Conservation (phyloP, 306 rosid genomes). For the Corylus avellana region DNA sequence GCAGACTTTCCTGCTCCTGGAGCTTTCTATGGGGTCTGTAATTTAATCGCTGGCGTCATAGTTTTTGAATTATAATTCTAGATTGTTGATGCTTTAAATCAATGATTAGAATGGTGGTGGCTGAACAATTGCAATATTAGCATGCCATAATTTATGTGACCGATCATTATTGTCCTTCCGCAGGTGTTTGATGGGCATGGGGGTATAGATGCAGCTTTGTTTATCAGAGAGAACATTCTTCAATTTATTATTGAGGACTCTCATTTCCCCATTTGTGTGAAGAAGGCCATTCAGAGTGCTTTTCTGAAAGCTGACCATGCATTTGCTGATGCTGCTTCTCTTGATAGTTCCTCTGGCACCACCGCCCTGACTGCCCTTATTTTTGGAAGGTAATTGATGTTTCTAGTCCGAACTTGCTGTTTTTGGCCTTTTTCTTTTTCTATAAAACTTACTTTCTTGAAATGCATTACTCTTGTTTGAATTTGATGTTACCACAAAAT, state of each 20-base stretch:
- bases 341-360: conserved; percentile 83
- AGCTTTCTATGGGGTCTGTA: conserved; percentile 74
- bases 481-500: not conserved
- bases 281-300: conserved; percentile 69
- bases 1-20: conserved; percentile 52
- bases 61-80: not conserved
- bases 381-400: conserved; percentile 50
- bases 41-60: not conserved
- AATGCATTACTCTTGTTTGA: not conserved
- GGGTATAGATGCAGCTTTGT: conserved; percentile 72
- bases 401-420: not conserved
- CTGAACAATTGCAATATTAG: not conserved
- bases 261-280: conserved; percentile 55
- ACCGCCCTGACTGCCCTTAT: conserved; percentile 73
- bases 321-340: conserved; percentile 71
- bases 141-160: conserved; percentile 7
- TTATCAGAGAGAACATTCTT: conserved; percentile 70
- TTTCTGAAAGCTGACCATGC: conserved; percentile 74
- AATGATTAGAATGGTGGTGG: not conserved
- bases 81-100: not conserved
- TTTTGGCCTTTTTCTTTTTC: not conserved
- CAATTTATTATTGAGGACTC: conserved; percentile 70
- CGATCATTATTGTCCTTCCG: conserved; percentile 12
- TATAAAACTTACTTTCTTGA: not conserved
- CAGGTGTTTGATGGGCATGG: conserved; percentile 94